These are phyloP conservation scores for Fusarium solani-melongenae DNA, from an alignment of 2,329 filamentous ascomycete genomes.

Conservation along the genomic window DNA sequence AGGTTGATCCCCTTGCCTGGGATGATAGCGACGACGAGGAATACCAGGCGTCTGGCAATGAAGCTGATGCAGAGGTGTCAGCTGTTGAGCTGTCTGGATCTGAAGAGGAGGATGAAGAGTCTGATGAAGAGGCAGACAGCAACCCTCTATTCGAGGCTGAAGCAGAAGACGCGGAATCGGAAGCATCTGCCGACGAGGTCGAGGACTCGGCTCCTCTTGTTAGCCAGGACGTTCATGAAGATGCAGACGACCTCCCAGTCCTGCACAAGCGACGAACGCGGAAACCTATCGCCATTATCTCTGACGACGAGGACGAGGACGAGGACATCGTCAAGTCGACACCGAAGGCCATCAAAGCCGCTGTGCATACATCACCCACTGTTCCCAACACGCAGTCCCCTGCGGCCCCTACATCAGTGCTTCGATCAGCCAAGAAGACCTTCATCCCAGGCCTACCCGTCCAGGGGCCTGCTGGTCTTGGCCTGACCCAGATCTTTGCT, in stretches of 20 bases:
- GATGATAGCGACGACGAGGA: constrained; percentile 68
- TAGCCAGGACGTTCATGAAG: constrained; percentile 48
- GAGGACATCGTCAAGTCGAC: constrained; percentile 59
- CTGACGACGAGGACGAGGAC: constrained; percentile 72
- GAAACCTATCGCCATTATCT: constrained; percentile 64
- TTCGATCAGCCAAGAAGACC: constrained; percentile 75
- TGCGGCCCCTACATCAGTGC: constrained; percentile 69
- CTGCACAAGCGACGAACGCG: constrained; percentile 59
- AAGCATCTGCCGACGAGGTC: constrained; percentile 34
- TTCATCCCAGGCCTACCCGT: constrained; percentile 77
- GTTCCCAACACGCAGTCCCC: constrained; percentile 60
- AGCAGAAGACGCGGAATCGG: constrained; percentile 55
- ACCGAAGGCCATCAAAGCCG: constrained; percentile 58
- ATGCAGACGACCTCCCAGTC: constrained; percentile 53
- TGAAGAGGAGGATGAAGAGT: constrained; percentile 52
- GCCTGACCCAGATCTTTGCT: constrained; percentile 90
- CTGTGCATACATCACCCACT: constrained; percentile 55
- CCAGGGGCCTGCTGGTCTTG: constrained; percentile 71
- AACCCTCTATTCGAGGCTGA: constrained; percentile 53
- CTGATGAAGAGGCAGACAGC: constrained; percentile 49
- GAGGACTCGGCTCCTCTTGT: constrained; percentile 51
- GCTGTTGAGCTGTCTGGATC: constrained; percentile 58
- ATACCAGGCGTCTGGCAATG: constrained; percentile 53
- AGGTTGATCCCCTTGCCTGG: constrained; percentile 64
- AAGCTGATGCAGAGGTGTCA: constrained; percentile 52